Percentiles rank a stretch among this genome's conserved stretches.
Evolutionary conservation across 805 yeast genomes (phyloP).

Genomic region (Citeromyces nyonsensis): DNA sequence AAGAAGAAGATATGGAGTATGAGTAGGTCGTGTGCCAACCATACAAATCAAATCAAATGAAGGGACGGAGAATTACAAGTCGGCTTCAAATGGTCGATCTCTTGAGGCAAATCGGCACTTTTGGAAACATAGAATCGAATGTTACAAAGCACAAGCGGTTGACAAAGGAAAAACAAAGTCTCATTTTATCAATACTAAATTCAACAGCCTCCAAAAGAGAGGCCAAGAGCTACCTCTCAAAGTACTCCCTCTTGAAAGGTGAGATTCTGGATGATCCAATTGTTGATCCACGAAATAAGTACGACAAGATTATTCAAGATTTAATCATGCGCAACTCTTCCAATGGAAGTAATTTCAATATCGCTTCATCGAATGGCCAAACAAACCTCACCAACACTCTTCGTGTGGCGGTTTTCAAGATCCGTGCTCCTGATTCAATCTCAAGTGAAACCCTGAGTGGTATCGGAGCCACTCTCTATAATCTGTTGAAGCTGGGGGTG

Average conservation of each 20-base stretch:
- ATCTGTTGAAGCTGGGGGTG: slow-evolving; percentile 50
- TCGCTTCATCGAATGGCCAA: slow-evolving; percentile 2
- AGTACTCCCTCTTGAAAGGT: slow-evolving; percentile 35
- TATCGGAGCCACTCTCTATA: slow-evolving; percentile 37
- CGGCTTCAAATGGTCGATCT: no score
- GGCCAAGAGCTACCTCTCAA: slow-evolving; percentile 64
- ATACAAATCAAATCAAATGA: no score
- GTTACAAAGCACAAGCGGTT: slow-evolving; percentile 9
- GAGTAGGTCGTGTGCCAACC: no score
- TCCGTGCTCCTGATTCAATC: slow-evolving; percentile 22
- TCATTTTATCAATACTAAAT: slow-evolving; percentile 71
- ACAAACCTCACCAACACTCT: slow-evolving; percentile 20
- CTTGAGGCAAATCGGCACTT: background rate
- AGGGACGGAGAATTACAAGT: no score
- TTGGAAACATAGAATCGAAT: slow-evolving; percentile 11
- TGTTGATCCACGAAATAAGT: slow-evolving; percentile 12
- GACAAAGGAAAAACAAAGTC: slow-evolving; percentile 42
- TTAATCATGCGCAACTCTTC: slow-evolving; percentile 9
- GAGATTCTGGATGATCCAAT: no score
- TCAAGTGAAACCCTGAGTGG: slow-evolving; percentile 19
- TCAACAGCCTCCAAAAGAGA: slow-evolving; percentile 92
- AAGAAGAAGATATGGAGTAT: no score
- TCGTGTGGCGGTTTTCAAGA: slow-evolving; percentile 40
- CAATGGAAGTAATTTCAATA: slow-evolving; percentile 3
- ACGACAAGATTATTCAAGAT: slow-evolving; percentile 16